Base-by-base conservation (phyloP, 331 rosid species). In the Quercus lobata region DNA sequence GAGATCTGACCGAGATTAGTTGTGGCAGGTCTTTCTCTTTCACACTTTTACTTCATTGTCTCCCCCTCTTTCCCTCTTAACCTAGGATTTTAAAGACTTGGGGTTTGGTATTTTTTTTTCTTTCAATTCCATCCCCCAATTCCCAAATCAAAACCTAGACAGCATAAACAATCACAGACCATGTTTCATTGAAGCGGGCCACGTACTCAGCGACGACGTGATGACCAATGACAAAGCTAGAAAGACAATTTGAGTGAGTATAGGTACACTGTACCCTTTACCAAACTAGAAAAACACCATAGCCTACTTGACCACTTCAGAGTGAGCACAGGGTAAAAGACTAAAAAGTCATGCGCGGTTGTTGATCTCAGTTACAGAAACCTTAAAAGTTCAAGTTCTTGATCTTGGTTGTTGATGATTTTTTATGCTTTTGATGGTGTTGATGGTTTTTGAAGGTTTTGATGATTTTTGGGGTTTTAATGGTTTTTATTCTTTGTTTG, bases 81-180 rank as follows among this genome's bases (percentile, higher is more conserved):
- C 4, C 52, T 92, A 89, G 96, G 98, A 96, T 89, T 93, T 90
- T 82, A 78, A 81, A 73, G 37, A 44, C 85, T 72, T 41, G 71
- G 76, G 66, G 71, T 62, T 85, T 73, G 15, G 52, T 35, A 2
- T 46, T 46, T 46, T 8, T 34, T 35, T 35, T 35, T 35, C 41
- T 35, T 35, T 35, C 2, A 35, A 35, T 35, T 35, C 41, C 41
- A 6, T 7, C 10, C 44, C 44, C 9, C 10, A 35, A 1, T 35
- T 35, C 63, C 53, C 16, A 11, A 35, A 46, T 46, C 53, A 46
- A 9, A 68, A 18, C 54, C 54, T 2, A 49, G 5, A 49, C 5
- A 12, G 5, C 18, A 14, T 49, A 12, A 49, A 49, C 17, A 49
- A 12, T 12, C 54, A 49, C 1, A 49, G 17, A 49, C 17, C 17